Evolutionary conservation across 2,329 filamentous ascomycete genomes (phyloP), one percentile per base, ranked within the genome.

Genomic region (Xylaria sp.): DNA sequence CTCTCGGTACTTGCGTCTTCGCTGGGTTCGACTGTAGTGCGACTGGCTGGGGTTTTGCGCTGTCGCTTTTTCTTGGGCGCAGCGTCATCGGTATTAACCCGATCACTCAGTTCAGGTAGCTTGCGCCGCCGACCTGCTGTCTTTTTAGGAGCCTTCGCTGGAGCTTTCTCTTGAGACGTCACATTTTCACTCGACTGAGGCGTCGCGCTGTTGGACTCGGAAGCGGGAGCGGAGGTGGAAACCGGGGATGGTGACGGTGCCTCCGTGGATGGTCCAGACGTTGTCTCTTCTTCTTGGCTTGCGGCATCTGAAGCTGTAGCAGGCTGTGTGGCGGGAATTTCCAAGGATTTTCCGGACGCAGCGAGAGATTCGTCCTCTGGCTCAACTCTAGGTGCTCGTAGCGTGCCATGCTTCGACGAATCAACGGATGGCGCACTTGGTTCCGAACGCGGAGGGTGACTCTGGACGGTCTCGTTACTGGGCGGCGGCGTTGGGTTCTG

Each of bases 1-100:
- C 18, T 56, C 59, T 46, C 65, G 1, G 70, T 37, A 58, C 66
- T 59, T 61, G 66, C 56, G 60, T 60, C 60, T 63, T 62, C 63
- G 19, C 65, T 62, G 16, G 62, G 46, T 62, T 66, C 63, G 62
- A 54, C 56, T 46, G 61, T 49, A 13, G 57, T 57, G 59, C 23
- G 59, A 53, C 53, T 65, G 11, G 30, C 60, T 58, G 47, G 59
- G 59, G 52, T 69, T 67, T 6, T 74, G 50, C 68, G 64, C 54
- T 63, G 60, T n/a, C 69, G 67, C 56, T 65, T 71, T 58, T 68
- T 73, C 61, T 73, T 74, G n/a, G 70, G 73, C 4, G 67, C 66
- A 6, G 66, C 48, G 42, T 52, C 58, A 52, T 64, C 65, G 39
- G 57, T 19, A 44, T 49, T 47, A 19, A 53, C 18, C 3, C 34